Evolutionary conservation across 164 flowering plant genomes (phyloP).

Genomic region (Cinnamomum micranthum): DNA sequence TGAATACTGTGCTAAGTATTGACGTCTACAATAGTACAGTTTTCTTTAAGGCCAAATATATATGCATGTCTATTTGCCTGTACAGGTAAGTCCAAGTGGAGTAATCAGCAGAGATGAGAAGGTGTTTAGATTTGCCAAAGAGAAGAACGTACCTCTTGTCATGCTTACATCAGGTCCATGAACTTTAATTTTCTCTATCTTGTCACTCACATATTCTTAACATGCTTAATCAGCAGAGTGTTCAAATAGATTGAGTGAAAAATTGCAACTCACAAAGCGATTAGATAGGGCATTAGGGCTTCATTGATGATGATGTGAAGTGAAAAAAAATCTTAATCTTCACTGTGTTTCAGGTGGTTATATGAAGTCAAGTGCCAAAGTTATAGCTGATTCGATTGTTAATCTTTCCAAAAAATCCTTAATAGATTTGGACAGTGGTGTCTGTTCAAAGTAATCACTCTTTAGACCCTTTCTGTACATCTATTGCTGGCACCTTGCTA

Average conservation of each 20-base stretch:
- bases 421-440: slow-evolving; percentile 31
- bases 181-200: background rate
- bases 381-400: slow-evolving; percentile 76
- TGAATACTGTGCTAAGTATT: too few relatives aligned
- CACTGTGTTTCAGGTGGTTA: slow-evolving; percentile 69
- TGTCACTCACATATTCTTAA: background rate
- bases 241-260: too few relatives aligned
- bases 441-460: background rate
- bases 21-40: too few relatives aligned
- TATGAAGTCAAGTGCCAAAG: slow-evolving; percentile 87
- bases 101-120: slow-evolving; percentile 73
- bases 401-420: slow-evolving; percentile 65
- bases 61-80: background rate
- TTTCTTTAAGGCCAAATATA: background rate
- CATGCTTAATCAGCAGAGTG: background rate
- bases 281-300: too few relatives aligned
- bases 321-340: background rate
- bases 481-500: background rate
- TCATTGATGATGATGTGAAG: too few relatives aligned
- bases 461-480: too few relatives aligned
- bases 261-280: too few relatives aligned
- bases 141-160: slow-evolving; percentile 62
- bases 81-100: slow-evolving; percentile 83
- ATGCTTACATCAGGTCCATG: slow-evolving; percentile 93
- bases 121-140: slow-evolving; percentile 77